These are phyloP conservation scores for Pestalotiopsis sp. DNA, from an alignment of 2,329 filamentous ascomycete species.

Conservation along the genomic window DNA sequence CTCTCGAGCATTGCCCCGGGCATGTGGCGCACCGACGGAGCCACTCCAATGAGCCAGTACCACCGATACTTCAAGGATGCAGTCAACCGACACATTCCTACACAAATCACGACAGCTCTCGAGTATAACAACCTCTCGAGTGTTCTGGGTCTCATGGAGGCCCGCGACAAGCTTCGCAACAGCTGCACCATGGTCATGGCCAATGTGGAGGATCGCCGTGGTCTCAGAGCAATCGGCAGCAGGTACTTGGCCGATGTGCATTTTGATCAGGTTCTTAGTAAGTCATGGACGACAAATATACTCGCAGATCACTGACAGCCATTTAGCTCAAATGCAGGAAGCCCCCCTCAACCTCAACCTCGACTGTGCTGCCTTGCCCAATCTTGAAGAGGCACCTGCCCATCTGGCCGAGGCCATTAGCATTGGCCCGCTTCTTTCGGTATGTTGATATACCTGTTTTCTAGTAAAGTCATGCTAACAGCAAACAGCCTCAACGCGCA, in stretches of 20 bases:
- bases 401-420: constrained; percentile 47
- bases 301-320: constrained; percentile 15
- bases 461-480: background rate
- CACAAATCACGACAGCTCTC: constrained; percentile 51
- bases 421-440: constrained; percentile 55
- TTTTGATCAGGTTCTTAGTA: constrained; percentile 49
- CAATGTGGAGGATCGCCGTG: constrained; percentile 52
- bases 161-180: constrained; percentile 44
- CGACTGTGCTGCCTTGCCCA: constrained; percentile 56
- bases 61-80: constrained; percentile 49
- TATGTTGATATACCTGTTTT: constrained; percentile 31
- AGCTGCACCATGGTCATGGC: constrained; percentile 58
- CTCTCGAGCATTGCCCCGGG: constrained; percentile 54
- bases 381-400: constrained; percentile 41
- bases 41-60: constrained; percentile 39
- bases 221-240: constrained; percentile 44
- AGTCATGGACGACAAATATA: constrained; percentile 19
- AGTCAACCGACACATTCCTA: constrained; percentile 37
- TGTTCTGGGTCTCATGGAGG: constrained; percentile 48
- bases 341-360: constrained; percentile 45
- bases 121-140: constrained; percentile 53
- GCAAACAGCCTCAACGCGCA: constrained; percentile 46
- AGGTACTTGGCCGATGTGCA: constrained; percentile 41
- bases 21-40: constrained; percentile 30
- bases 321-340: constrained; percentile 44